Conservation (phyloP, 495 filamentous ascomycete species). For the Aspergillus ellipticus region DNA sequence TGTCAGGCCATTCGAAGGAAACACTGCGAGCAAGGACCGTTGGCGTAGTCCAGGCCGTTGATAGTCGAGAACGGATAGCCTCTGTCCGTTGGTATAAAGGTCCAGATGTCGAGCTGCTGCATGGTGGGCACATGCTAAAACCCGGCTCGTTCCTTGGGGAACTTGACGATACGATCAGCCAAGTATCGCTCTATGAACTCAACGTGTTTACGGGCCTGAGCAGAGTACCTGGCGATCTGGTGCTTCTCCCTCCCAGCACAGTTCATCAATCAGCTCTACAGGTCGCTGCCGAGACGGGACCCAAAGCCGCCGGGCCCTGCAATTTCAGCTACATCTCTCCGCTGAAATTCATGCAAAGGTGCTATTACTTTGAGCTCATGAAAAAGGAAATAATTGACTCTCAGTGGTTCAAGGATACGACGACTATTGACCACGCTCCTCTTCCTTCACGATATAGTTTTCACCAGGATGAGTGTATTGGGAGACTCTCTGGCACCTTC, state of each 20-base stretch:
- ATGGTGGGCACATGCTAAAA: constrained; percentile 23
- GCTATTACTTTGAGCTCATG: constrained; percentile 14
- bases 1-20: neutral
- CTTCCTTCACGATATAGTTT: constrained; percentile 16
- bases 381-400: constrained; percentile 12
- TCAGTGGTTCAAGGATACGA: constrained; percentile 23
- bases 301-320: constrained; percentile 7
- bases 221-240: constrained; percentile 45
- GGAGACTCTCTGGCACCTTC: constrained; percentile 35
- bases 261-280: constrained; percentile 14
- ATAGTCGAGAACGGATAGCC: constrained; percentile 50
- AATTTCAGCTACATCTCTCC: constrained; percentile 12
- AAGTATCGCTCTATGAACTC: constrained; percentile 59
- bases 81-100: constrained; percentile 52
- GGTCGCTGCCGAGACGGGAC: neutral
- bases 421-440: constrained; percentile 12
- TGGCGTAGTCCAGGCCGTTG: constrained; percentile 58
- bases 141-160: constrained; percentile 38
- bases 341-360: constrained; percentile 7
- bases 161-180: constrained; percentile 37
- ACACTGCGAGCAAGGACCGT: constrained; percentile 29
- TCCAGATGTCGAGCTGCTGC: constrained; percentile 37
- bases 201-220: constrained; percentile 38
- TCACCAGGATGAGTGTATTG: constrained; percentile 6
- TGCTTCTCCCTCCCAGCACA: constrained; percentile 40